These are phyloP conservation scores for Wickerhamomyces canadensis DNA, from an alignment of 805 yeast species.

Conservation along the genomic window DNA sequence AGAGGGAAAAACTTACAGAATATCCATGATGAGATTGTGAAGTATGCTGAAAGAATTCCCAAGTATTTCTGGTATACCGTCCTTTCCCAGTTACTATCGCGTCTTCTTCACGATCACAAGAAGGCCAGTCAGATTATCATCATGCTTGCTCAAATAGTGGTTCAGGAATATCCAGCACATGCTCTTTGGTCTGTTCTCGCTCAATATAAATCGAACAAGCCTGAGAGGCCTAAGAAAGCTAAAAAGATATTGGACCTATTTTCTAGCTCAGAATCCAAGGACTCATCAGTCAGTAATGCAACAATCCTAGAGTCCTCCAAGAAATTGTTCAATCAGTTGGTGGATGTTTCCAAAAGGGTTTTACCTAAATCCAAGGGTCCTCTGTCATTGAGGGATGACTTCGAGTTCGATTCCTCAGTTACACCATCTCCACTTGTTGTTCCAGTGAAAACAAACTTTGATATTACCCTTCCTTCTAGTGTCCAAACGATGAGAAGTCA, in stretches of 20 bases:
- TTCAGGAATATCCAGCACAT: conserved; percentile 68
- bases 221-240: conserved; percentile 42
- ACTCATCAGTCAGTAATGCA: conserved; percentile 12
- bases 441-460: conserved; percentile 69
- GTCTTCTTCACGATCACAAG: conserved; percentile 60
- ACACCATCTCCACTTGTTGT: conserved; percentile 56
- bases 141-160: conserved; percentile 51
- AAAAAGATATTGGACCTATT: conserved; percentile 33
- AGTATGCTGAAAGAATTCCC: conserved; percentile 42
- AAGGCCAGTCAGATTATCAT: conserved; percentile 51
- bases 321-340: conserved; percentile 23
- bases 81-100: conserved; percentile 77
- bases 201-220: conserved; percentile 53
- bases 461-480: conserved; percentile 54
- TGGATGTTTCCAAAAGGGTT: conserved; percentile 21
- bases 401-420: conserved; percentile 34
- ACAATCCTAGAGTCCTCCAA: conserved; percentile 16
- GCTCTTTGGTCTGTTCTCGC: conserved; percentile 83
- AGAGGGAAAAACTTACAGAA: conserved; percentile 35
- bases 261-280: conserved; percentile 19
- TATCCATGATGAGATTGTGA: conserved; percentile 44
- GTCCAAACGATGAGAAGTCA: conserved; percentile 35
- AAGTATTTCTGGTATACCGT: conserved; percentile 72
- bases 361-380: conserved; percentile 10
- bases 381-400: conserved; percentile 32